Percentiles rank a stretch among this genome's conserved stretches.
phyloP scores from a whole-genome alignment of 306 rosid genomes.

The Prosopis cineraria region DNA sequence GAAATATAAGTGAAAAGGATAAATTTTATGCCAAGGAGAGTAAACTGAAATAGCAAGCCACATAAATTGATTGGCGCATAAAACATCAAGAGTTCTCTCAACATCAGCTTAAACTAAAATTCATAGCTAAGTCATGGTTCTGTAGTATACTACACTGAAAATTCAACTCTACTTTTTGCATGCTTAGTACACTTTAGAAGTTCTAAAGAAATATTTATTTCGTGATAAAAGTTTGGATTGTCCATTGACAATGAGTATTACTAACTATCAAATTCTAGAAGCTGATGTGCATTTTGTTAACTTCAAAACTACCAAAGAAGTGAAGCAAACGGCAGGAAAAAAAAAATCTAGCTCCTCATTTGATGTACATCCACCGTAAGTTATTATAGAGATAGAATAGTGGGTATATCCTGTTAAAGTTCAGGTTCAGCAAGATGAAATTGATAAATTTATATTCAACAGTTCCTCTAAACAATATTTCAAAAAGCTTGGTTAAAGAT shows the following conservation, averaged over 20 bases:
- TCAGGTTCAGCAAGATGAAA: neutral
- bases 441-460: neutral
- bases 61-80: neutral
- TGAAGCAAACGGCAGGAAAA: neutral
- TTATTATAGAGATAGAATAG: neutral
- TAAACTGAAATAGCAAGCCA: constrained; percentile 17
- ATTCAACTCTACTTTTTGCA: constrained; percentile 6
- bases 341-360: neutral
- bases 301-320: neutral
- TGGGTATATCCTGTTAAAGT: neutral
- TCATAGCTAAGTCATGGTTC: neutral
- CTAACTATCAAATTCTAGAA: neutral
- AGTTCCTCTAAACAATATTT: no score
- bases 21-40: constrained; percentile 22
- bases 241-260: neutral
- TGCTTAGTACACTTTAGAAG: neutral
- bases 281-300: neutral
- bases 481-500: no score
- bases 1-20: constrained; percentile 24
- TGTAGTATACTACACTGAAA: constrained; percentile 2
- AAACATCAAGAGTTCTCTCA: constrained; percentile 1
- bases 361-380: neutral
- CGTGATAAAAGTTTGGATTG: neutral
- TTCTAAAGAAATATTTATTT: neutral
- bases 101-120: constrained; percentile 18